phyloP scores from a whole-genome alignment of 2,329 filamentous ascomycete species.

The Botryotinia narcissicola region DNA sequence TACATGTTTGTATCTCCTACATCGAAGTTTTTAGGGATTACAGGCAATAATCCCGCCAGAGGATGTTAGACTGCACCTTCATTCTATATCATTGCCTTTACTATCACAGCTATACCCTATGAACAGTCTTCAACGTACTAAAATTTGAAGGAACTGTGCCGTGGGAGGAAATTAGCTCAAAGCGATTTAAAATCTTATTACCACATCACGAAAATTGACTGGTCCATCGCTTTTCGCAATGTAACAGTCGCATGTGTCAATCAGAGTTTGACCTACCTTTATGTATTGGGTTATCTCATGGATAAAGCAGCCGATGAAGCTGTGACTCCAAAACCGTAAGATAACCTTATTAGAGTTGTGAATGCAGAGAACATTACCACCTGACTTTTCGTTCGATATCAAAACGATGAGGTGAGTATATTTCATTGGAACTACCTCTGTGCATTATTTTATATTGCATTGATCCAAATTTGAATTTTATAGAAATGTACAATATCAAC shows the following conservation, averaged over 20 bases:
- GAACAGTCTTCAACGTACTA: background rate
- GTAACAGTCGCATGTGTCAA: slow-evolving; percentile 13
- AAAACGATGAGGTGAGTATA: background rate
- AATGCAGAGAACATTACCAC: background rate
- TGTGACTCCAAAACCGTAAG: background rate
- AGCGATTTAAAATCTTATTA: background rate
- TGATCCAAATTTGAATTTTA: background rate
- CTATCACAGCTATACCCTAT: background rate
- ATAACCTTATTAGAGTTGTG: background rate
- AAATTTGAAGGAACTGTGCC: background rate
- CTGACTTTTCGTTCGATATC: background rate
- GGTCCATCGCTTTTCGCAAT: slow-evolving; percentile 7
- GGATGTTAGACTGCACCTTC: background rate
- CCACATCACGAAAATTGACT: background rate
- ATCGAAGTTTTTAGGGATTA: background rate
- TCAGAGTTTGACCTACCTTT: background rate
- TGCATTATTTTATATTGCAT: background rate
- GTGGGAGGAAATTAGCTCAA: background rate
- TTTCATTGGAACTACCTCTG: background rate
- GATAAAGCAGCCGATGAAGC: background rate
- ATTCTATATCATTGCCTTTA: background rate
- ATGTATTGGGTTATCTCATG: background rate
- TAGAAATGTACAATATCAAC: background rate
- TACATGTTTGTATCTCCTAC: background rate
- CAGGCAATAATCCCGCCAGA: background rate